phyloP scores from a whole-genome alignment of 768 basidiomycete species.

The Nidularia pulvinata region DNA sequence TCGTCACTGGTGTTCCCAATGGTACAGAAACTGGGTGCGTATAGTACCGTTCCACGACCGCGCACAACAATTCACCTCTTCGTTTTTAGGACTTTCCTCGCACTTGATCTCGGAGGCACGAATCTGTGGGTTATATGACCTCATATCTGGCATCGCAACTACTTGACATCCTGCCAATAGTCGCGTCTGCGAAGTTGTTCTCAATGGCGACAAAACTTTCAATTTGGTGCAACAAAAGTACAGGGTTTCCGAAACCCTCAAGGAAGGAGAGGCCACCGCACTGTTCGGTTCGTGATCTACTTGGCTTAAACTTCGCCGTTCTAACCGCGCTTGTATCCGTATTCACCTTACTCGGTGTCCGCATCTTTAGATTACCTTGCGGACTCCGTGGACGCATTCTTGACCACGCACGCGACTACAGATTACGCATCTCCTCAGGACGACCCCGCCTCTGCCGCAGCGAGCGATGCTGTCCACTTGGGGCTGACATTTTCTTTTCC shows the following conservation, averaged over 20 bases:
- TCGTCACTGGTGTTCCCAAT: conserved; percentile 93
- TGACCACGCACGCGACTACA: conserved; percentile 57
- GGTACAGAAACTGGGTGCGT: conserved; percentile 89
- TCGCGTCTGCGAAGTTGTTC: conserved; percentile 91
- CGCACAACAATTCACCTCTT: background rate
- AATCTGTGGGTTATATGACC: conserved; percentile 73
- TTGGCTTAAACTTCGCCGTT: conserved; percentile 1
- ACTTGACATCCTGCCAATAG: conserved; percentile 31
- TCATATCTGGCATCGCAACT: background rate
- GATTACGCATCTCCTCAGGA: conserved; percentile 35
- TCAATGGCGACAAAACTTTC: conserved; percentile 92
- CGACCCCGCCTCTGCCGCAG: conserved; percentile 6
- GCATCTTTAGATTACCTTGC: conserved; percentile 86
- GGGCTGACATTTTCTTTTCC: conserved; percentile 98
- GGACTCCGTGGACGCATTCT: conserved; percentile 93
- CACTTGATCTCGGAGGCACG: conserved; percentile 96
- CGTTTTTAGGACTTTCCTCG: conserved; percentile 81
- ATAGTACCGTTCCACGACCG: background rate
- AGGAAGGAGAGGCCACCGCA: conserved; percentile 86
- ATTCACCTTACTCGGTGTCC: conserved; percentile 2
- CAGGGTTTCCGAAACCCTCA: conserved; percentile 91
- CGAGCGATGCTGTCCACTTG: conserved; percentile 48
- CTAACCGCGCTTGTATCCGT: background rate
- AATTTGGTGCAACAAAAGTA: conserved; percentile 94
- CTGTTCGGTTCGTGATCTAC: conserved; percentile 69